Conservation (phyloP, 1,284 basidiomycete species). For the Marasmius tenuissimus region DNA sequence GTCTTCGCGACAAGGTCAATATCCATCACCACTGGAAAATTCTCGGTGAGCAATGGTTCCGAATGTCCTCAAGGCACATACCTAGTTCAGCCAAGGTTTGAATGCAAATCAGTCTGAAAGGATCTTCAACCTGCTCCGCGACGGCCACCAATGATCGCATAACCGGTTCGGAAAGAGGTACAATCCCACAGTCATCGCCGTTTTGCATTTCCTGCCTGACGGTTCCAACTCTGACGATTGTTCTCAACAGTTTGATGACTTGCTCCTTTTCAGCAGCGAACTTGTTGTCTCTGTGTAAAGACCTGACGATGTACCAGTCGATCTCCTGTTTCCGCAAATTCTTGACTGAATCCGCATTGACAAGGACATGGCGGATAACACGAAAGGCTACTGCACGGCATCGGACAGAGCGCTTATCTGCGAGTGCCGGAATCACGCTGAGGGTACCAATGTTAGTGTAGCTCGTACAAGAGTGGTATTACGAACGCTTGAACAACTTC, state of each 20-base stretch:
- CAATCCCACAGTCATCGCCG: constrained; percentile 40
- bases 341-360: constrained; percentile 68
- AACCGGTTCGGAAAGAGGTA: constrained; percentile 75
- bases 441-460: constrained; percentile 1
- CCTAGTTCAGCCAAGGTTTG: constrained; percentile 92
- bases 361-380: constrained; percentile 79
- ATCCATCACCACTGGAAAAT: constrained; percentile 71
- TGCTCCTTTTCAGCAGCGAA: constrained; percentile 89
- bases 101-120: constrained; percentile 81
- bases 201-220: constrained; percentile 47
- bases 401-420: constrained; percentile 73
- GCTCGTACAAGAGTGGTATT: constrained; percentile 3
- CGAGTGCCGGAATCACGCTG: constrained; percentile 76
- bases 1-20: constrained; percentile 80
- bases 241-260: constrained; percentile 89
- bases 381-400: constrained; percentile 86
- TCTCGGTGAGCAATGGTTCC: constrained; percentile 23
- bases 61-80: constrained; percentile 36
- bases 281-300: constrained; percentile 84
- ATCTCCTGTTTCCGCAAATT: constrained; percentile 60
- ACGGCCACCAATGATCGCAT: constrained; percentile 90
- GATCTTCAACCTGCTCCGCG: constrained; percentile 91
- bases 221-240: constrained; percentile 74
- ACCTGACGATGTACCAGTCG: constrained; percentile 91
- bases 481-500: constrained; percentile 76